phyloP scores from a whole-genome alignment of 768 basidiomycete genomes.

The Arthromyces matolae region DNA sequence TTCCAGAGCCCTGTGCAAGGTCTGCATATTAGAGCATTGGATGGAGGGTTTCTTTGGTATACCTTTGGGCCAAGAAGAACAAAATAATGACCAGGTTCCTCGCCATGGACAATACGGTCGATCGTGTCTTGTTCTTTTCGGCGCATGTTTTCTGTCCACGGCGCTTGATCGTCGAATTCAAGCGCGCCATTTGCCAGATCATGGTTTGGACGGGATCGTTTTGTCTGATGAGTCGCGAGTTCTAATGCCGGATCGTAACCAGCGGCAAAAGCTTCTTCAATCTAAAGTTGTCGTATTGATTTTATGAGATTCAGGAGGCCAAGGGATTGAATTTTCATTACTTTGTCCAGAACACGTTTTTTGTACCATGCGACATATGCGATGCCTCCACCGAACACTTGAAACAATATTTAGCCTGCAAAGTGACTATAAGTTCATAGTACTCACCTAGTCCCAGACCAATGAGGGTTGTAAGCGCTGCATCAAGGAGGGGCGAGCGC shows the following conservation, averaged over 20 bases:
- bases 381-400: slow-evolving; percentile 69
- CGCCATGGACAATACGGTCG: slow-evolving; percentile 75
- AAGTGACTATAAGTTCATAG: background rate
- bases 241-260: slow-evolving; percentile 86
- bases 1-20: slow-evolving; percentile 61
- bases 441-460: slow-evolving; percentile 57
- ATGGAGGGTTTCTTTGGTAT: too few relatives aligned
- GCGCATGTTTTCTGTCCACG: slow-evolving; percentile 60
- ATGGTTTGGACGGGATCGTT: slow-evolving; percentile 21
- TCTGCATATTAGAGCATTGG: too few relatives aligned
- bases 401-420: slow-evolving; percentile 4
- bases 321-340: slow-evolving; percentile 19
- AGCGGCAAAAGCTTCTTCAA: slow-evolving; percentile 70
- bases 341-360: slow-evolving; percentile 75
- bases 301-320: background rate
- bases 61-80: slow-evolving; percentile 79
- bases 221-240: slow-evolving; percentile 49
- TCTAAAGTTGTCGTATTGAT: slow-evolving; percentile 36
- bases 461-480: slow-evolving; percentile 54
- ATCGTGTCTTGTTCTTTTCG: slow-evolving; percentile 73
- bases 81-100: slow-evolving; percentile 70
- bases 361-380: slow-evolving; percentile 81
- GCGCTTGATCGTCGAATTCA: slow-evolving; percentile 34
- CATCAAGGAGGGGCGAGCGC: slow-evolving; percentile 47
- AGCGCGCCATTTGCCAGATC: slow-evolving; percentile 26